These are phyloP conservation scores for Solanum paucissectum DNA, from an alignment of 257 asterid species.

Conservation along the genomic window DNA sequence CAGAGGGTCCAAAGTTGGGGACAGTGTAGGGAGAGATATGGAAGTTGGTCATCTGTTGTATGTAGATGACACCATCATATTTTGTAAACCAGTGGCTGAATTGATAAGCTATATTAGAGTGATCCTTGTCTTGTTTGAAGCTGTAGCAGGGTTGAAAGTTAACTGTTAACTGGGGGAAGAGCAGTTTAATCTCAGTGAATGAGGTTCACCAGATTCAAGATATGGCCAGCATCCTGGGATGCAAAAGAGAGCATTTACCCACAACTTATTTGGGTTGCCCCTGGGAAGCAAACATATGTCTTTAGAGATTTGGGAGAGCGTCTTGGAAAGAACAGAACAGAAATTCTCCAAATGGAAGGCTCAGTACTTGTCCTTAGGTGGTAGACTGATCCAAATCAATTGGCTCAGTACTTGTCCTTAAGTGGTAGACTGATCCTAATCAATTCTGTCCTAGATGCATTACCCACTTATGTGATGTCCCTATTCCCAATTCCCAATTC, in stretches of 20 bases:
- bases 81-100: neutral
- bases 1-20: neutral
- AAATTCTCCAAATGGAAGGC: neutral
- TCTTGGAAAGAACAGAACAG: neutral
- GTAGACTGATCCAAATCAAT: neutral
- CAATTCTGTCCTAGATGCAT: neutral
- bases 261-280: neutral
- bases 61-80: neutral
- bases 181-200: neutral
- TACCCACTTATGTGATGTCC: neutral
- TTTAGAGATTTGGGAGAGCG: neutral
- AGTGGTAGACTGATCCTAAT: neutral
- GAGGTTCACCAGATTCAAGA: neutral
- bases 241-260: neutral
- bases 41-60: neutral
- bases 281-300: neutral
- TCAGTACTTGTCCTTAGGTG: neutral
- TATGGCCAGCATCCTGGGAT: neutral
- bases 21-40: neutral
- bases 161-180: neutral
- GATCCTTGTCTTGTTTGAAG: neutral
- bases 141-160: neutral
- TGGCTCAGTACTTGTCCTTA: too few relatives aligned
- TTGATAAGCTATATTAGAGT: neutral
- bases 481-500: neutral